These are phyloP conservation scores for Poa annua DNA, from an alignment of 176 grass and related monocot genomes.

Conservation along the genomic window DNA sequence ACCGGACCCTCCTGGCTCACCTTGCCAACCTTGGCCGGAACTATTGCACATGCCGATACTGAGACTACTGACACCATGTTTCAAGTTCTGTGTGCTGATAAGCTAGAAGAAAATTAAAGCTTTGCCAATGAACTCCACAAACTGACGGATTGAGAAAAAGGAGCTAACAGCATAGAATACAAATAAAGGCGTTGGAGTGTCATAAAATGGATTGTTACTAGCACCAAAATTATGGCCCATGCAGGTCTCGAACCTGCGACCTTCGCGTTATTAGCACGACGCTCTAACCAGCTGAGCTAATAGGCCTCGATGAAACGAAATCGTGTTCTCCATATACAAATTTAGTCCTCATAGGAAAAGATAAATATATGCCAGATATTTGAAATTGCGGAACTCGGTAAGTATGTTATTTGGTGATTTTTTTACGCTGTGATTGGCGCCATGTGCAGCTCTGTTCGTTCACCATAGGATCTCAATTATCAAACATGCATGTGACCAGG, in stretches of 20 bases:
- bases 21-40: background rate
- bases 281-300: conserved; percentile 66
- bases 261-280: conserved; percentile 98
- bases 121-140: background rate
- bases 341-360: too few species aligned
- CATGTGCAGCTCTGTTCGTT: too few species aligned
- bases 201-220: too few species aligned
- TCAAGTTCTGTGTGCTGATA: background rate
- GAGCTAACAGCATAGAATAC: background rate
- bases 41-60: background rate
- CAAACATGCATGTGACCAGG: too few species aligned
- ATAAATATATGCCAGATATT: too few species aligned
- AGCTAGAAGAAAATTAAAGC: background rate
- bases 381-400: too few species aligned
- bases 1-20: background rate
- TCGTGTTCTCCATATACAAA: too few species aligned
- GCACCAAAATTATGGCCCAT: background rate
- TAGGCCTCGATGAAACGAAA: too few species aligned
- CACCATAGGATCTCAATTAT: too few species aligned
- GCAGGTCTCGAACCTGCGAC: conserved; percentile 85
- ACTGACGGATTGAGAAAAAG: background rate
- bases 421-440: too few species aligned
- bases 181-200: background rate
- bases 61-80: background rate
- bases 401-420: too few species aligned